Evolutionary conservation across 371 early-diverging fungal genomes (phyloP), one percentile per base, ranked within the genome.

Genomic region (Apophysomyces trapeziformis): DNA sequence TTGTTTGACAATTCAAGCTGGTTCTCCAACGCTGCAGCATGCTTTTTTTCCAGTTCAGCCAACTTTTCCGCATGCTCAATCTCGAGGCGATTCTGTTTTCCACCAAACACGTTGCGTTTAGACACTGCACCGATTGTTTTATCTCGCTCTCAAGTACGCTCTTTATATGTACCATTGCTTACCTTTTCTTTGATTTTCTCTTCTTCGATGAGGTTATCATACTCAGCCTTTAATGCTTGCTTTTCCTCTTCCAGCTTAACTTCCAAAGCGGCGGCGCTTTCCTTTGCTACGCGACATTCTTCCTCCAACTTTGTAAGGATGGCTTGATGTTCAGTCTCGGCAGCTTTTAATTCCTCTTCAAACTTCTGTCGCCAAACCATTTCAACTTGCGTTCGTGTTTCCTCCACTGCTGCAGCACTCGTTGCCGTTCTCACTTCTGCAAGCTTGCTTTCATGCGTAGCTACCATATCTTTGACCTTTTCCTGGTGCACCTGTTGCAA

Each of bases 1-100:
- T 59, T 59, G n/a, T 21, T 50, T 7, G 54, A 18, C 11, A 21
- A n/a, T 1, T 50, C 3, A 16, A 50, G 58, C 0, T 72, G 46
- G 0, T 60, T 60, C 12, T 70, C 70, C 4, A 79, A 54, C 6
- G 63, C 69, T 14, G 26, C 39, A 14, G 61, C 59, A 32, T 75
- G 58, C 9, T 68, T 45, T 21, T 65, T 61, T 21, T 69, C 41
- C 12, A 71, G 32, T 18, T 59, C 61, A 1, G 56, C 46, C 21
- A 64, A 21, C 9, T 13, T 11, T 39, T 64, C 47, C 6, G 41
- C 47, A 41, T 65, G 61, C 38, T 61, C 65, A 32, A 54, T 57
- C 21, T 66, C 70, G 5, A 70, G 38, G 13, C 44, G 36, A 26
- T 45, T 18, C 70, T 70, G 47, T 1, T 45, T 26, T 26, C 2